Base-by-base conservation (phyloP, 305 asterid species). In the Fraxinus sp. region DNA sequence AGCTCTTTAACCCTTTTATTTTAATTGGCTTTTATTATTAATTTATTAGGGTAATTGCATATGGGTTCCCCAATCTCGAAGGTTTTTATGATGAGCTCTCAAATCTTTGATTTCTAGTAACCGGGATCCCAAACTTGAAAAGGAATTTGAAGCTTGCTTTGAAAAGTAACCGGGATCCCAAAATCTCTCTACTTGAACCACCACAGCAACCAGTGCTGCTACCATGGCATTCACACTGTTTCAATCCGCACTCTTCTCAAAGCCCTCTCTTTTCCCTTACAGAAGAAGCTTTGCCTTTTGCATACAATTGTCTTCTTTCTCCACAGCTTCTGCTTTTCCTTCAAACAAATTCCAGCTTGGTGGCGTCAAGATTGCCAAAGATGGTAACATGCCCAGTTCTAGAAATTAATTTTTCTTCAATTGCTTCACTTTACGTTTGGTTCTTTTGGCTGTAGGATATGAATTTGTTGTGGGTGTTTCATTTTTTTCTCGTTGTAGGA, bases 201-300 rank as follows among this genome's bases (percentile, higher is more conserved):
- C 18, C 57, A 46, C 57, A 13, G 57, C 57, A 13, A 46, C 18
- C 55, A 13, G 28, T 43, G 36, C 77, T 77, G 81, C 86, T 77
- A 79, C 86, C 78, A 91, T 90, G 97, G 95, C 95, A n/a, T 81
- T 85, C 68, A 59, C 91, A 20, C 77, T 89, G 16, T 93, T 92
- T 46, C 90, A 87, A 41, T 85, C 92, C n/a, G 62, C 92, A 1
- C 20, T 88, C 24, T 39, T 88, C 74, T 62, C 90, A 16, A 90
- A 86, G 81, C 84, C 94, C 77, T 79, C 93, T 14, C 68, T 85
- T 33, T 81, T 85, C 14, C 80, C 85, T 66, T 90, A 79, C 75
- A 85, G 73, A 30, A 87, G 81, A 83, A 36, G 88, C 81, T 80
- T 87, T 33, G 80, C 85, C 36, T 80, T 87, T 81, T 85, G 85